Conservation (phyloP, 768 basidiomycete genomes). For the Mycena chlorophos region DNA sequence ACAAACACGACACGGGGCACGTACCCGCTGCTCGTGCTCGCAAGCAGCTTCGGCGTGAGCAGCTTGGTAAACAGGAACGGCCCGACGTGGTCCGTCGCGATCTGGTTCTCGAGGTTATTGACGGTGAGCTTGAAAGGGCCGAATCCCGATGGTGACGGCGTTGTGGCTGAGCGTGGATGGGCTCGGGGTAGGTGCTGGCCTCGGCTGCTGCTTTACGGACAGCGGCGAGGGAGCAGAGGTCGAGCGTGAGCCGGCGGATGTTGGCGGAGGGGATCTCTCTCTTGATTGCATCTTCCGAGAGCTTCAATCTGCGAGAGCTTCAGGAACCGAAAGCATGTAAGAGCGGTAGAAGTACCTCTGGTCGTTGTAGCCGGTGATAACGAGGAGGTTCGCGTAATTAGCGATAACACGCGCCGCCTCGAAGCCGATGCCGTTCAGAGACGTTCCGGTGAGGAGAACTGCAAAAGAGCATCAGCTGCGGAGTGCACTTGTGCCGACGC, state of each 20-base stretch:
- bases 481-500: too few species aligned
- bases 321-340: background rate
- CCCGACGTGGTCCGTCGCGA: slow-evolving; percentile 2
- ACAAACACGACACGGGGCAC: slow-evolving; percentile 8
- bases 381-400: slow-evolving; percentile 6
- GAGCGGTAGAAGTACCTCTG: background rate
- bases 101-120: slow-evolving; percentile 10
- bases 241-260: slow-evolving; percentile 1
- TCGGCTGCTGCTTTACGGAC: slow-evolving; percentile 10
- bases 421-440: slow-evolving; percentile 8
- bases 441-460: slow-evolving; percentile 7
- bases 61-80: slow-evolving; percentile 4
- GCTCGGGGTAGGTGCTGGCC: slow-evolving; percentile 4
- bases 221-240: slow-evolving; percentile 4
- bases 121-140: slow-evolving; percentile 2
- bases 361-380: slow-evolving; percentile 6
- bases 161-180: slow-evolving; percentile 10
- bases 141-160: background rate
- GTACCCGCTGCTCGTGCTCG: slow-evolving; percentile 2
- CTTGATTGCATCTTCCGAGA: slow-evolving; percentile 6
- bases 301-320: background rate
- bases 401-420: slow-evolving; percentile 4
- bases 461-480: too few species aligned
- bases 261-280: background rate
- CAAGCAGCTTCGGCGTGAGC: slow-evolving; percentile 5